A percentile compares a stretch with the other conserved stretches of the same genome.
Conservation (phyloP, 768 basidiomycete genomes). For the Trametes cubensis region DNA sequence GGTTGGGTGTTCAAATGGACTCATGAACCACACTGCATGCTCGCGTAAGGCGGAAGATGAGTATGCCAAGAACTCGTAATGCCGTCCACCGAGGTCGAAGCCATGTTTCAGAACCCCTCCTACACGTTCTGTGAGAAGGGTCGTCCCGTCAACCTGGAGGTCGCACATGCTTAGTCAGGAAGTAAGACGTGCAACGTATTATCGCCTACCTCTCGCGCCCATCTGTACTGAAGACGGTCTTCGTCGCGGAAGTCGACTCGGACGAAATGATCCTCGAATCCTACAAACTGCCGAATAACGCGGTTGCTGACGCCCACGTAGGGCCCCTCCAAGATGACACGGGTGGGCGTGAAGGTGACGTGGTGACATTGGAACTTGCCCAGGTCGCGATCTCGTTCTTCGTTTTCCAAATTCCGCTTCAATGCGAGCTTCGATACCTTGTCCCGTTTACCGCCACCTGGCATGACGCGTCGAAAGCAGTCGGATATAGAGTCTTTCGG, state of each 20-base stretch:
- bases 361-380: constrained; percentile 68
- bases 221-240: constrained; percentile 71
- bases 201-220: constrained; percentile 57
- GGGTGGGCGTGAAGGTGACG: constrained; percentile 46
- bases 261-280: constrained; percentile 68
- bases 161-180: not conserved
- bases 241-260: constrained; percentile 88
- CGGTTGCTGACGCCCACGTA: constrained; percentile 77
- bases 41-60: constrained; percentile 76
- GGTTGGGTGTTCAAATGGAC: constrained; percentile 54
- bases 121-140: constrained; percentile 31
- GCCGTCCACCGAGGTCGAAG: constrained; percentile 68
- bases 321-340: constrained; percentile 73
- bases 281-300: constrained; percentile 68
- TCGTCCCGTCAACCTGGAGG: constrained; percentile 32
- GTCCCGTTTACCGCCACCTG: constrained; percentile 9
- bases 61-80: constrained; percentile 82
- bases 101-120: constrained; percentile 47
- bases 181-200: not conserved
- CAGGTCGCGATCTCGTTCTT: constrained; percentile 4
- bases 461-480: constrained; percentile 49
- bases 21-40: constrained; percentile 84
- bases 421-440: not conserved
- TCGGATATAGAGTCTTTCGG: constrained; percentile 44
- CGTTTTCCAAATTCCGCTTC: not conserved